Evolutionary conservation across 768 basidiomycete genomes (phyloP), one percentile per base, ranked within the genome.

Genomic region (Amanita molliuscula): DNA sequence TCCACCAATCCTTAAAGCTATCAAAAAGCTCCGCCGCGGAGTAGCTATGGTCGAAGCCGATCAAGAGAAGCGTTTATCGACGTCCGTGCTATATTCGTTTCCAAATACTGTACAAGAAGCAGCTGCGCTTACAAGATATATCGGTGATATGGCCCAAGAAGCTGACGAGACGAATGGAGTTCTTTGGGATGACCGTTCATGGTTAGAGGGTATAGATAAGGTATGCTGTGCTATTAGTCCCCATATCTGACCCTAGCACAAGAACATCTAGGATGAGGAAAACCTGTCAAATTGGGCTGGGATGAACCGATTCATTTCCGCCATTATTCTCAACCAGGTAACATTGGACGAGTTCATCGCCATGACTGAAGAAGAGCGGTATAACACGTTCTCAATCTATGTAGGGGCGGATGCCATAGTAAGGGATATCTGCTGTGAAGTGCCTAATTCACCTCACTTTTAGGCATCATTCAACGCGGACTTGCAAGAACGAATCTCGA

Each of bases 221-320:
- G 81, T 77, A 42, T 4, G 46, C 11, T 15, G 28, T 52, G 5
- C 40, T n/a, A 49, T 31, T 13, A 13, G 13, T 31, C 13, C 13
- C 10, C 28, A 40, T 47, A 34, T 13, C 35, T 15, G 28, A 35
- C 26, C n/a, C 36, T 53, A 2, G 3, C 37, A 18, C 45, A 31
- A 33, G 7, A 9, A 6, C 51, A 51, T 44, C 31, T 59, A 87
- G 84, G 78, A 79, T 31, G 86, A 88, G 54, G 66, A 67, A 23
- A 72, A 78, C 55, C 65, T 90, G 43, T 74, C 77, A 0, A 59
- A 62, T 1, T 67, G 78, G 7, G 65, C 70, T 4, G 81, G 83
- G 13, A 80, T 89, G 77, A 89, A 89, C 51, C 64, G 68, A 5
- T 85, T 87, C 59, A 78, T 79, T 1, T 79, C 87, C 5, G 72